These are phyloP conservation scores for Stellera chamaejasme DNA, from an alignment of 345 rosid species.

Conservation along the genomic window DNA sequence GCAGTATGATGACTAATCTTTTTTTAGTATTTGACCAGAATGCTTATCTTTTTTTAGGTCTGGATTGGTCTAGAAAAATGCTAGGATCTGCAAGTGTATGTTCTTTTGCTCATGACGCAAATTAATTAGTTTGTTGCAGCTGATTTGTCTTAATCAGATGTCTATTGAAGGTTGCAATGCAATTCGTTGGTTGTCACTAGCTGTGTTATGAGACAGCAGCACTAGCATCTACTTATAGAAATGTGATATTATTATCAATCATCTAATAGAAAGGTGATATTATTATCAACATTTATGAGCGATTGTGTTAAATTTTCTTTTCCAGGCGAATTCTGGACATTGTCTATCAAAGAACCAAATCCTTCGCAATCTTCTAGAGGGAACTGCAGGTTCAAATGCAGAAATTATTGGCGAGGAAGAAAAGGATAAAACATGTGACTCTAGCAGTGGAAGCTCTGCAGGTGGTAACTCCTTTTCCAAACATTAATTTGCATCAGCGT, in stretches of 20 bases:
- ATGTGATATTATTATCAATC: neutral
- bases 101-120: neutral
- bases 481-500: neutral
- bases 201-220: too few relatives aligned
- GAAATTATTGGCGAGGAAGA: slow-evolving; percentile 38
- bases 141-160: neutral
- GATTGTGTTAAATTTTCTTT: slow-evolving; percentile 9
- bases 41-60: too few relatives aligned
- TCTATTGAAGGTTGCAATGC: neutral
- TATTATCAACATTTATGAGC: slow-evolving; percentile 5
- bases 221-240: neutral
- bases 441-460: slow-evolving; percentile 12
- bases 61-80: neutral
- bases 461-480: slow-evolving; percentile 16
- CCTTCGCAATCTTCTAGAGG: slow-evolving; percentile 64
- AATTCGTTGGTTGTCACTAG: neutral
- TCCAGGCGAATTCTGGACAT: slow-evolving; percentile 51
- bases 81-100: neutral
- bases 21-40: too few relatives aligned
- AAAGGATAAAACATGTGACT: slow-evolving; percentile 19
- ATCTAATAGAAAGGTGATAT: neutral
- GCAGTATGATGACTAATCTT: neutral
- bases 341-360: slow-evolving; percentile 42
- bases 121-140: neutral
- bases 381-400: slow-evolving; percentile 66